These are phyloP conservation scores for Vanilla planifolia DNA, from an alignment of 106 monocot species.

Conservation along the genomic window DNA sequence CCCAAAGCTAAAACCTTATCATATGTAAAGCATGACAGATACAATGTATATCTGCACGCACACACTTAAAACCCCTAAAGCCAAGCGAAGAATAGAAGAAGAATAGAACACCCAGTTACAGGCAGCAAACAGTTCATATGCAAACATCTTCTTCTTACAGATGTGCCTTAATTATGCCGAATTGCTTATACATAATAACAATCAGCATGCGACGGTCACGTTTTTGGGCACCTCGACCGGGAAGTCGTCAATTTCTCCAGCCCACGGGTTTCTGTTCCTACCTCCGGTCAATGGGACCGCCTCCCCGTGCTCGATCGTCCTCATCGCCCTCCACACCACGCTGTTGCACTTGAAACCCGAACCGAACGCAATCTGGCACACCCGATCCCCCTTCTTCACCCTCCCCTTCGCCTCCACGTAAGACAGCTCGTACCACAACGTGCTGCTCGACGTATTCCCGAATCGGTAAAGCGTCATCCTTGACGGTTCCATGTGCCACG, in stretches of 20 bases:
- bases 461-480: constrained; percentile 19
- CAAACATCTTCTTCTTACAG: no score
- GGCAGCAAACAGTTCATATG: no score
- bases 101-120: no score
- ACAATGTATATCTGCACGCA: no score
- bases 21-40: no score
- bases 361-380: constrained; percentile 14
- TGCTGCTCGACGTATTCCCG: constrained; percentile 15
- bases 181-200: no score
- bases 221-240: constrained; percentile 6
- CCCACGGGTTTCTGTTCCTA: not conserved
- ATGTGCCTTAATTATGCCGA: no score
- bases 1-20: no score
- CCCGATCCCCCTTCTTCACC: constrained; percentile 4
- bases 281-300: no score
- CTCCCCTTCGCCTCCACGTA: constrained; percentile 14
- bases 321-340: constrained; percentile 11
- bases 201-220: not conserved
- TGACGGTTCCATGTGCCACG: constrained; percentile 18
- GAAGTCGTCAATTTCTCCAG: constrained; percentile 1
- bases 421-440: constrained; percentile 14
- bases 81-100: no score
- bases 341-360: constrained; percentile 16
- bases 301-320: not conserved
- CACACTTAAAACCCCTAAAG: no score